These are phyloP conservation scores for Pseudozyma tsukubaensis DNA, from an alignment of 1,284 basidiomycete genomes.

Conservation along the genomic window DNA sequence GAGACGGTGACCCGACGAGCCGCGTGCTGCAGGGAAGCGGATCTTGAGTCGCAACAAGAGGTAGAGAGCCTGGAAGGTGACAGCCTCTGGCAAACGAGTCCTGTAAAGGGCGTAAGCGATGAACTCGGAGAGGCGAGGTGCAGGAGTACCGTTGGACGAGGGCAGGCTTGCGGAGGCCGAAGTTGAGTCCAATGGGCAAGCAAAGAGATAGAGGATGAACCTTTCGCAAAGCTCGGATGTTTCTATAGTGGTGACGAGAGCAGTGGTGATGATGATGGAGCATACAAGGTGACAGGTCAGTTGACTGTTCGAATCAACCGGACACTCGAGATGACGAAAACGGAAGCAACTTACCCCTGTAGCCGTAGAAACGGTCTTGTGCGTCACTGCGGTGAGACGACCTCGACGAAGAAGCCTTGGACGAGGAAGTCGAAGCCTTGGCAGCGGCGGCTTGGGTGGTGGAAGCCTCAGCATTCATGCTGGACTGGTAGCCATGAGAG, in stretches of 20 bases:
- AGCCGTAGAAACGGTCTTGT: conserved; percentile 63
- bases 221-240: conserved; percentile 60
- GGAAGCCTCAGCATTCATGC: conserved; percentile 21
- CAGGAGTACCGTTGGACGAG: conserved; percentile 28
- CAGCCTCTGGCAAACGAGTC: conserved; percentile 64
- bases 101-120: conserved; percentile 68
- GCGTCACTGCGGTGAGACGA: conserved; percentile 22
- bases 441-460: background rate
- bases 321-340: background rate
- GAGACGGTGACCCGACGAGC: conserved; percentile 68
- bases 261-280: too few species aligned
- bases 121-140: conserved; percentile 67
- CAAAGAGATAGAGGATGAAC: conserved; percentile 63
- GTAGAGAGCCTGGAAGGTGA: conserved; percentile 65
- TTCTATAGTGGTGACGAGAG: conserved; percentile 21
- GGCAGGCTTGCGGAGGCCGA: conserved; percentile 49
- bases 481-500: conserved; percentile 34
- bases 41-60: conserved; percentile 66
- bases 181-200: conserved; percentile 64
- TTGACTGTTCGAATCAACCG: background rate
- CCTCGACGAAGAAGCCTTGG: conserved; percentile 32
- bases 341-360: conserved; percentile 35
- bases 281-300: conserved; percentile 2
- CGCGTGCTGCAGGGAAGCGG: conserved; percentile 66
- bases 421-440: conserved; percentile 19